phyloP scores from a whole-genome alignment of 306 rosid species.

The Sicyos edulis region DNA sequence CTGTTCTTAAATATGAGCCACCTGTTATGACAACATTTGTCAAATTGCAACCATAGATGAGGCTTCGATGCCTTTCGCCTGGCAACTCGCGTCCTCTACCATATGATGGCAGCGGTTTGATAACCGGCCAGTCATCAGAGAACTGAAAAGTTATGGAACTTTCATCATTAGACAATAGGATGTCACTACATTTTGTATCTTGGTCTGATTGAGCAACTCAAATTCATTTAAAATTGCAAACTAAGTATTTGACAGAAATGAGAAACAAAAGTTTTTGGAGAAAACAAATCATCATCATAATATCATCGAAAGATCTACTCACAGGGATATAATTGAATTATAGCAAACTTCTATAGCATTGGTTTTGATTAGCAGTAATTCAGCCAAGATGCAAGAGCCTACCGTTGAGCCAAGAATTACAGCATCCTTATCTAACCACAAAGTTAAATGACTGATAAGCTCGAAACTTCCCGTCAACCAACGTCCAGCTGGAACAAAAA shows the following conservation, averaged over 20 bases:
- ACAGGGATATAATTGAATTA: background rate
- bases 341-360: background rate
- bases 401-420: constrained; percentile 61
- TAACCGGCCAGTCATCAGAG: constrained; percentile 60
- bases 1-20: constrained; percentile 5
- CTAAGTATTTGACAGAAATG: too few relatives aligned
- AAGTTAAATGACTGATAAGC: constrained; percentile 67
- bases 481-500: constrained; percentile 53
- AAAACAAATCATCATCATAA: background rate
- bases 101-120: constrained; percentile 77
- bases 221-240: too few relatives aligned
- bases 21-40: constrained; percentile 80
- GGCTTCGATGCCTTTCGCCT: constrained; percentile 71
- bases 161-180: background rate
- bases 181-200: background rate
- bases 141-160: background rate
- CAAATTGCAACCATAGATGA: constrained; percentile 62
- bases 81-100: constrained; percentile 89
- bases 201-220: too few relatives aligned
- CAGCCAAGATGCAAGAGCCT: background rate
- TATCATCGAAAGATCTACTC: background rate
- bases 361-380: background rate
- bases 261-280: background rate
- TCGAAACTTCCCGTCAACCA: constrained; percentile 69
- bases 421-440: constrained; percentile 58